Conservation (phyloP, 257 asterid genomes). For the Mitragyna speciosa region DNA sequence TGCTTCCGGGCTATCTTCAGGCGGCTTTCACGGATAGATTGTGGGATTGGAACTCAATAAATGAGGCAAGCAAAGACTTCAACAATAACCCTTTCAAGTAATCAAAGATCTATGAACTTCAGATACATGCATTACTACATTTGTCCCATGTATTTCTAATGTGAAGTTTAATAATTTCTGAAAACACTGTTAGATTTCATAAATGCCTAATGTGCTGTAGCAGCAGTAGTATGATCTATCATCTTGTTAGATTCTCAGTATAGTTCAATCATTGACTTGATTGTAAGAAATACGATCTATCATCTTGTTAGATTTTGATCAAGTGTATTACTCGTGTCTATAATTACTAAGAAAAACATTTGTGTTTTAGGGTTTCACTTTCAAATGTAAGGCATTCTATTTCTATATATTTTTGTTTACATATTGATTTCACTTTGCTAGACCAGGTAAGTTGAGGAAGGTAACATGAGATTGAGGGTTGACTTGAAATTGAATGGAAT, state of each 20-base stretch:
- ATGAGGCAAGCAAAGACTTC: slow-evolving; percentile 33
- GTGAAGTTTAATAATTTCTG: neutral
- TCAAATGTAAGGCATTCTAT: neutral
- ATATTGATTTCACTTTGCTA: neutral
- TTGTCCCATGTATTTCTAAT: slow-evolving; percentile 9
- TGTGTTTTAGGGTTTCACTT: neutral
- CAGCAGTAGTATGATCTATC: neutral
- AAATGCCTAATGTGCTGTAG: neutral
- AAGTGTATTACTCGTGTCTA: neutral
- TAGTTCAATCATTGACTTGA: slow-evolving; percentile 6
- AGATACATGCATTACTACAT: slow-evolving; percentile 12
- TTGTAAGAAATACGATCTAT: slow-evolving; percentile 11
- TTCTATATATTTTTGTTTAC: neutral
- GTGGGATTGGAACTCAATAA: slow-evolving; percentile 77
- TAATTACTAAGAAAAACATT: neutral
- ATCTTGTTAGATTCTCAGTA: slow-evolving; percentile 4
- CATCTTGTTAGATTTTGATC: neutral
- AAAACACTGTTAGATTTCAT: slow-evolving; percentile 10
- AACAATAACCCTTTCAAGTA: slow-evolving; percentile 29
- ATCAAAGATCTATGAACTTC: slow-evolving; percentile 1
- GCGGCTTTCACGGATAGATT: slow-evolving; percentile 51
- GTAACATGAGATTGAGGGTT: neutral
- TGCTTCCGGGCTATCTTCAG: slow-evolving; percentile 40
- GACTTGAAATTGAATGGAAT: neutral
- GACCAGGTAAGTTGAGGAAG: neutral